Base-by-base conservation (phyloP, 495 filamentous ascomycete genomes). In the Aspergillus cristatus region DNA sequence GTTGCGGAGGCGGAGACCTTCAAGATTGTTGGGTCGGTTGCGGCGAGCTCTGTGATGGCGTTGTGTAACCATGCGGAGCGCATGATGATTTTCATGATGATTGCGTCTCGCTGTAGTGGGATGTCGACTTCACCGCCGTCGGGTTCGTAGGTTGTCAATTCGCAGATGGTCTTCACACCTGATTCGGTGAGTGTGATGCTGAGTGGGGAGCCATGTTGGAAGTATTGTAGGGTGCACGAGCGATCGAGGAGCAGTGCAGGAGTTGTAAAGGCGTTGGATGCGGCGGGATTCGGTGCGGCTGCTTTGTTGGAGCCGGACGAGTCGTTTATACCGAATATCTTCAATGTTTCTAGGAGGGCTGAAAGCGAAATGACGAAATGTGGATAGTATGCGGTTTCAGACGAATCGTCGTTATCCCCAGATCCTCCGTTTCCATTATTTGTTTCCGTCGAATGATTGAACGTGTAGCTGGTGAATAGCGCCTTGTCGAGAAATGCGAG, bases 71-170 rank as follows among this genome's bases (percentile, higher is more conserved):
- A 88, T 37, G 74, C 73, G 22, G 84, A 76, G 38, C 83, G 81
- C 79, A 93, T 95, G 58, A 98, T 97, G 37, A 95, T 85, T 48
- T 98, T 98, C 65, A 91, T 83, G 26, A 79, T 72, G 4, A 95
- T 70, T 26, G 77, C 71, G 28, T 89, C 76, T 26, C 84, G 75
- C 50, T 84, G 76, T 22, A 95, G 78, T 7, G 89, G 90, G 24
- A 97, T 94, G 36, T 91, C 84, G 14, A 73, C 54, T 41, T 69
- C 58, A 24, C 72, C 72, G 12, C 68, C 68, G 17, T 67, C 67
- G 18, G 86, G 74, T 34, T 88, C 78, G 54, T 94, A 98, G 6
- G 91, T 95, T n/a, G 78, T 81, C 22, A 98, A 70, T 37, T 91
- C 81, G 70, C 90, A 96, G 15, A 81, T 91, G 4, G 91, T 97